phyloP scores from a whole-genome alignment of 78 protist genomes.

The Planoprotostelium fungivorum region DNA sequence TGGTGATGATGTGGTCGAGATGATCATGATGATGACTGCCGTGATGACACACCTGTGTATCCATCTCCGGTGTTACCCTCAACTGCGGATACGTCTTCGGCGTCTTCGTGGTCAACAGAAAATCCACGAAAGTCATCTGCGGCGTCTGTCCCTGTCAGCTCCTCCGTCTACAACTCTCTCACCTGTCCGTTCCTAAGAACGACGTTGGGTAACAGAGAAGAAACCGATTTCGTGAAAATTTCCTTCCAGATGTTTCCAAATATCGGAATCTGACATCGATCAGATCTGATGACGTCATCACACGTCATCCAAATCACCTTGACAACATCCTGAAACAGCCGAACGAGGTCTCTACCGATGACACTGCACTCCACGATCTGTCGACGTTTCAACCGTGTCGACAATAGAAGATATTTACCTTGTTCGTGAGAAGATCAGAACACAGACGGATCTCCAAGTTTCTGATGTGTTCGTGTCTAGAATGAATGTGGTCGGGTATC shows the following conservation, averaged over 20 bases:
- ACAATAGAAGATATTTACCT: constrained; percentile 20
- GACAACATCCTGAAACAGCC: constrained; percentile 51
- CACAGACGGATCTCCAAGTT: constrained; percentile 31
- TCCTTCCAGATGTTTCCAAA: constrained; percentile 54
- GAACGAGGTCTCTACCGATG: constrained; percentile 61
- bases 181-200: not conserved
- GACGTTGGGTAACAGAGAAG: not conserved
- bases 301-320: not conserved
- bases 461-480: constrained; percentile 1
- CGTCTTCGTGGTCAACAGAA: constrained; percentile 38
- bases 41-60: not conserved
- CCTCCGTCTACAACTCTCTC: not conserved
- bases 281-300: not conserved
- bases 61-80: constrained; percentile 30
- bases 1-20: too few species aligned
- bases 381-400: not conserved
- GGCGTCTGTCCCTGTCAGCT: not conserved
- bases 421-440: constrained; percentile 27
- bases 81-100: constrained; percentile 50
- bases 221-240: constrained; percentile 17
- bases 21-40: not conserved
- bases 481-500: constrained; percentile 49
- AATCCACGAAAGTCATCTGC: constrained; percentile 1
- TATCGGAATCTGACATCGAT: constrained; percentile 14
- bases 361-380: constrained; percentile 42